Percentiles rank a stretch among this genome's conserved stretches.
Conservation (phyloP, 192 early-diverging fungal genomes). For the Backusella circina region DNA sequence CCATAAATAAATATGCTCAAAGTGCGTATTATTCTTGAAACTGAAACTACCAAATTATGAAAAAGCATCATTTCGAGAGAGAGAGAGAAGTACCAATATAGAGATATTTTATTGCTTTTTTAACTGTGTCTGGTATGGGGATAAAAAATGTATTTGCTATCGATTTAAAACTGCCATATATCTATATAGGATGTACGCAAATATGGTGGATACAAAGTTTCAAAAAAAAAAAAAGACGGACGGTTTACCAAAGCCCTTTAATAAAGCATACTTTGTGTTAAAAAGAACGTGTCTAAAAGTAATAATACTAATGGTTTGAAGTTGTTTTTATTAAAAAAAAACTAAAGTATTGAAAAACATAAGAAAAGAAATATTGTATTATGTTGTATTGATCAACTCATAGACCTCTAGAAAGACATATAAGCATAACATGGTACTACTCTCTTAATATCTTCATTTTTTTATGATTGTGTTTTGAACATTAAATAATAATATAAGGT, state of each 20-base stretch:
- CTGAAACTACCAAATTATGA: too few species aligned
- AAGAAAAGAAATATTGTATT: too few species aligned
- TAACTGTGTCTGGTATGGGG: neutral
- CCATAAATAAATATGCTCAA: too few species aligned
- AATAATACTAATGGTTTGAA: too few species aligned
- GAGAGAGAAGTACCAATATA: too few species aligned
- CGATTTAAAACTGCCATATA: neutral
- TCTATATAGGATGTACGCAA: neutral
- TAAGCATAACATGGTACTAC: too few species aligned
- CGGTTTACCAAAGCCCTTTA: neutral
- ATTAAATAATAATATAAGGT: too few species aligned
- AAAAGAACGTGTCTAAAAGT: neutral
- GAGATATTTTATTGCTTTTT: neutral
- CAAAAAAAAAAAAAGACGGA: neutral
- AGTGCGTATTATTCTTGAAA: too few species aligned
- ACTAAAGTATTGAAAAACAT: neutral
- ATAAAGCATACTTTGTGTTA: neutral
- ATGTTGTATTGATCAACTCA: too few species aligned
- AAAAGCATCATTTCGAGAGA: neutral
- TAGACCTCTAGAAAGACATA: too few species aligned
- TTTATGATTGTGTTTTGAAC: too few species aligned
- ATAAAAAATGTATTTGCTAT: neutral
- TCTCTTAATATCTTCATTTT: too few species aligned
- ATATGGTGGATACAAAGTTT: neutral
- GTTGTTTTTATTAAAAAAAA: neutral